Base-by-base conservation (phyloP, 1,284 basidiomycete species). In the Phylloboletellus chloephorus region DNA sequence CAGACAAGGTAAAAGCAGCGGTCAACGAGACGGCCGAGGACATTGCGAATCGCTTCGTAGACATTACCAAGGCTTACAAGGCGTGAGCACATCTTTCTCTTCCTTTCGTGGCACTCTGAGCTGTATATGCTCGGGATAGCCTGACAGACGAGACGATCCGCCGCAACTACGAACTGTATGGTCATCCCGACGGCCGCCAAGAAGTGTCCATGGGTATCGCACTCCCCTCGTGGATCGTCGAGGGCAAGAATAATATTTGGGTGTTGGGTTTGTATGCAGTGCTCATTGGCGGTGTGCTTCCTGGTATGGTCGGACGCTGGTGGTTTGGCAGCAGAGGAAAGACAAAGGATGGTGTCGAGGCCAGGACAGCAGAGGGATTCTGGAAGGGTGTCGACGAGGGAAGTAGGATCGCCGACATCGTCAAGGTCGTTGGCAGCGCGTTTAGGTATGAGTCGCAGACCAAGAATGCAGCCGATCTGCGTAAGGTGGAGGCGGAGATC, bases 31-130 rank as follows among this genome's bases (percentile, higher is more conserved):
- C 95, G 0, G 74, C 87, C 43, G 95, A 97, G 55, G 75, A 82
- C n/a, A 91, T 89, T 24, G 88, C 91, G 53, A 73, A 82, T 37
- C 81, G 85, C 51, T 99, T 95, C 63, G 90, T 98, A 28, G 81
- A 91, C 34, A 71, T 99, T 31, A 98, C 96, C 17, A 99, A 98
- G 65, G 96, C 96, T 1, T 99, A 99, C 72, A 99, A 99, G 73
- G 67, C 95, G 79, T 90, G 51, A 48, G 79, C 66, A 4, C 16
- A 9, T 4, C 15, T 19, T 10, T 10, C 12, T 8, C 3, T n/a
- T 19, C 4, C n/a, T n/a, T 17, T 37, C 13, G 11, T 29, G 7
- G 19, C 22, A 13, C 20, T 29, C 11, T 25, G 26, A 20, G 34
- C 36, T 46, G 37, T 41, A 36, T 31, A 8, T n/a, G 20, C 31